Base-by-base conservation (phyloP, 495 filamentous ascomycete genomes). In the Darksidea phi region DNA sequence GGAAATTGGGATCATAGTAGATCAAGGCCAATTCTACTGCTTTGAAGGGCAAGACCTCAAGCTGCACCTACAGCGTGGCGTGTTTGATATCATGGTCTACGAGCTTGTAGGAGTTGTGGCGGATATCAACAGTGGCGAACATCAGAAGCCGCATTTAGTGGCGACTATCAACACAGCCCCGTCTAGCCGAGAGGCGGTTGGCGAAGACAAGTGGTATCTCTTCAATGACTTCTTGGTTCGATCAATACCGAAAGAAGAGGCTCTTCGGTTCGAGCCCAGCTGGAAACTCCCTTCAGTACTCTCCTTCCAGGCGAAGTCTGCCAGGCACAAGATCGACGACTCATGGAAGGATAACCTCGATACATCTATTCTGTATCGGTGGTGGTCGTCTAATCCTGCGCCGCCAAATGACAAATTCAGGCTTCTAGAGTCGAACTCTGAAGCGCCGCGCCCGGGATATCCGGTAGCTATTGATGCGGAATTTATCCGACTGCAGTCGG, bases 191-290 rank as follows among this genome's bases (percentile, higher is more conserved):
- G 72, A 79, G 2, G 79, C 81, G 1, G 74, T 78, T 6, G 64
- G 79, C 1, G 77, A 83, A 52, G 82, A 77, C 63, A 84, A 84
- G 61, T 99, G 94, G 94, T 89, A 96, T 68, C 71, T 99, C 4
- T 96, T 99, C 74, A 99, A 99, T 54, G 94, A 99, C 73, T 99
- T 99, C 64, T 77, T 95, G 12, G 94, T 99, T 32, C 83, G 88
- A 5, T 83, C 86, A n/a, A 80, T 95, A 17, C 79, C 85, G 13
- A 76, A 79, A 42, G 87, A 88, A 36, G 92, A 97, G 70, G 95
- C 95, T 4, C 76, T 97, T 12, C 84, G 85, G 13, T 97, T 97
- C 68, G 91, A 89, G 36, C 82, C 88, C 21, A 78, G 83, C 6
- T 97, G 95, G 93, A 99, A 97, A 76, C 79, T 86, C 48, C 95